Conservation (phyloP, 306 rosid genomes). For the Sechiopsis laciniata region DNA sequence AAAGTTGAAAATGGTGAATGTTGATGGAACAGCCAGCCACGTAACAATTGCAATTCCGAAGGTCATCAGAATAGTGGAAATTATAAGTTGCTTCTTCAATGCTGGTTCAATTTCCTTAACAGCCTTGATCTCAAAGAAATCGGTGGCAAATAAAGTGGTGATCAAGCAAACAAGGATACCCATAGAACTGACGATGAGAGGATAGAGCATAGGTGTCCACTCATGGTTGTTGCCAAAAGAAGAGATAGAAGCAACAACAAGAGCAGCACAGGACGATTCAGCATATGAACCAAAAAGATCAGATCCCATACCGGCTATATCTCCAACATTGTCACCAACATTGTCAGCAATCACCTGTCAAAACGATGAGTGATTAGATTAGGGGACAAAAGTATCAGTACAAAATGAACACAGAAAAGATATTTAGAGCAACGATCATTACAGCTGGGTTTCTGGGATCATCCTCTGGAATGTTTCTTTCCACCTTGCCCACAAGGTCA, state of each 20-base stretch:
- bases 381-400: neutral
- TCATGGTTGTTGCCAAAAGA: slow-evolving; percentile 89
- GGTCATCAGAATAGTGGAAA: slow-evolving; percentile 81
- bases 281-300: slow-evolving; percentile 97
- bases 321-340: slow-evolving; percentile 98
- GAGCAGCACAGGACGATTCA: slow-evolving; percentile 98
- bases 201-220: slow-evolving; percentile 74
- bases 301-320: slow-evolving; percentile 97
- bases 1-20: slow-evolving; percentile 78
- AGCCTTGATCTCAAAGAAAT: slow-evolving; percentile 86
- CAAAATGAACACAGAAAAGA: neutral
- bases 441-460: slow-evolving; percentile 99
- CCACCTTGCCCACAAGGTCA: slow-evolving; percentile 95
- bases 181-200: slow-evolving; percentile 75
- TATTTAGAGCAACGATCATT: slow-evolving; percentile 26
- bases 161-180: slow-evolving; percentile 82
- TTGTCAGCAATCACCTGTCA: slow-evolving; percentile 90
- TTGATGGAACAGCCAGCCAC: slow-evolving; percentile 74
- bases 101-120: slow-evolving; percentile 95
- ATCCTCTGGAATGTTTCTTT: slow-evolving; percentile 91
- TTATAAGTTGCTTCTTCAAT: slow-evolving; percentile 73
- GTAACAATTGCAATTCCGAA: slow-evolving; percentile 63
- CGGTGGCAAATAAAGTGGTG: slow-evolving; percentile 90
- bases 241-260: slow-evolving; percentile 94
- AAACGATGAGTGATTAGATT: slow-evolving; percentile 6